Conservation (phyloP, 352 stramenopile species). For the Pythium dissimile region DNA sequence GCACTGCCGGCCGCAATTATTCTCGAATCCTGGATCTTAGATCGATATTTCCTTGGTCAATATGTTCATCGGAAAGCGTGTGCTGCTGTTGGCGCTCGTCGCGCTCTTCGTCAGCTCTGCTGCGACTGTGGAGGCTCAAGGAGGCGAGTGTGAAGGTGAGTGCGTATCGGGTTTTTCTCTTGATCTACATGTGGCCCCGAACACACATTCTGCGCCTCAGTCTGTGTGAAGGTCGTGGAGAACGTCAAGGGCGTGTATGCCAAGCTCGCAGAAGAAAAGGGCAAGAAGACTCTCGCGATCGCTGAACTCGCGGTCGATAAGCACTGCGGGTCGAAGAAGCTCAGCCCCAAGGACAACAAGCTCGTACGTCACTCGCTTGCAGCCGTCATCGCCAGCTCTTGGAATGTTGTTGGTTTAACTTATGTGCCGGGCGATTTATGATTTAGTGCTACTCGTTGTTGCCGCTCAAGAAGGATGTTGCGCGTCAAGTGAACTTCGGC, state of each 20-base stretch:
- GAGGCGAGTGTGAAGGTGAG: constrained; percentile 90
- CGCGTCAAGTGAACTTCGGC: constrained; percentile 88
- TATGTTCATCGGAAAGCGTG: constrained; percentile 52
- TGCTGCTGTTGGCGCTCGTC: constrained; percentile 65
- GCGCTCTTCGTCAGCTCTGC: constrained; percentile 45
- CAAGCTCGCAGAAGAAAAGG: constrained; percentile 62
- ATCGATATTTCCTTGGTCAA: neutral
- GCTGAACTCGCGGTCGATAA: constrained; percentile 84
- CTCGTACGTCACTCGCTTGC: constrained; percentile 45
- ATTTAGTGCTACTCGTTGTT: constrained; percentile 92
- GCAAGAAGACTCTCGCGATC: constrained; percentile 76
- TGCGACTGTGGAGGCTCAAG: constrained; percentile 35
- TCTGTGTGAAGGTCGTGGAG: constrained; percentile 91
- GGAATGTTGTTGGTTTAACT: neutral
- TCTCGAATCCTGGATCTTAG: constrained; percentile 26
- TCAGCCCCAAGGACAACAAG: constrained; percentile 90
- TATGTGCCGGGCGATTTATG: neutral
- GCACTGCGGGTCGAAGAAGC: constrained; percentile 77
- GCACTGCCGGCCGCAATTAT: constrained; percentile 7
- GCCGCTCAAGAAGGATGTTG: constrained; percentile 93
- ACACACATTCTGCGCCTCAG: constrained; percentile 25
- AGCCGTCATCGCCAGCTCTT: too few species aligned
- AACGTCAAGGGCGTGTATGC: constrained; percentile 74
- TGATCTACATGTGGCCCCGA: neutral
- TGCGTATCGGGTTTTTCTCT: constrained; percentile 5